These are phyloP conservation scores for Spiraea crenata DNA, from an alignment of 331 rosid species.

Conservation along the genomic window DNA sequence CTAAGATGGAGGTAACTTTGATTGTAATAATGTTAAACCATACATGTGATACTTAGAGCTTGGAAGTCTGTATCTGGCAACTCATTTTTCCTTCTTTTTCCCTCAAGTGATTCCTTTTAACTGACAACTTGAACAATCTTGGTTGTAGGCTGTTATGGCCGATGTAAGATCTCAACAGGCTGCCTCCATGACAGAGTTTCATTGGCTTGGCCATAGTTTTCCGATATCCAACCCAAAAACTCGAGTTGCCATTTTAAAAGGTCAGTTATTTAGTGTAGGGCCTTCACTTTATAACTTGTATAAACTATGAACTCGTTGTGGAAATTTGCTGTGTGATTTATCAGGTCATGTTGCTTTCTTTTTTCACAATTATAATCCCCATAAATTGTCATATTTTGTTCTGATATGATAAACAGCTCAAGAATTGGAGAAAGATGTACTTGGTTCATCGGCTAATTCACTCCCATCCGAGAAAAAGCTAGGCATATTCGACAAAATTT, in stretches of 20 bases:
- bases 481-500: constrained; percentile 79
- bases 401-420: constrained; percentile 67
- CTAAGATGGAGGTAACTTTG: constrained; percentile 85
- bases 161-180: constrained; percentile 99
- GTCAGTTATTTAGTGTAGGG: constrained; percentile 33
- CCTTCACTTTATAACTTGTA: not conserved
- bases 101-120: not conserved
- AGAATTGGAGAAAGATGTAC: constrained; percentile 90
- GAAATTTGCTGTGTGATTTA: not conserved
- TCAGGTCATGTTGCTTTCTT: not conserved
- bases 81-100: not conserved
- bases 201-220: constrained; percentile 93
- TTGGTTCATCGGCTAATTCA: constrained; percentile 62
- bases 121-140: constrained; percentile 19
- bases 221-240: constrained; percentile 94
- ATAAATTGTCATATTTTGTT: constrained; percentile 19
- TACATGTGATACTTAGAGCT: constrained; percentile 9
- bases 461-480: constrained; percentile 77
- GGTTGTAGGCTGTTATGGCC: constrained; percentile 88
- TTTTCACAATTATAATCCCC: constrained; percentile 8
- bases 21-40: not conserved
- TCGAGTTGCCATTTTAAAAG: constrained; percentile 89
- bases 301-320: not conserved
- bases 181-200: constrained; percentile 96
- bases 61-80: no score